phyloP scores from a whole-genome alignment of 2,329 filamentous ascomycete genomes.

The Pyricularia grisea region DNA sequence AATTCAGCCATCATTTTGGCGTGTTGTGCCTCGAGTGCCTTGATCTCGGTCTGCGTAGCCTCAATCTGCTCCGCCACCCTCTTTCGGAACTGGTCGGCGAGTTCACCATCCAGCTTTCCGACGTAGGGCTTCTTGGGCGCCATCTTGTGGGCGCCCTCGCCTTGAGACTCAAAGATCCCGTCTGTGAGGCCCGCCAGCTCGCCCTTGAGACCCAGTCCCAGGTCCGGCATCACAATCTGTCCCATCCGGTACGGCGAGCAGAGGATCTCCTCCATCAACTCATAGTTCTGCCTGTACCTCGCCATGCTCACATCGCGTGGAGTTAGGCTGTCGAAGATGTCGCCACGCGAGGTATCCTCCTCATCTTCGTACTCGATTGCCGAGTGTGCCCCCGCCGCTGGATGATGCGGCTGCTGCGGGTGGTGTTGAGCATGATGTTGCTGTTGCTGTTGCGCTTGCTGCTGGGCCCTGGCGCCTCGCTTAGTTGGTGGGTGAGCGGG shows the following conservation, averaged over 20 bases:
- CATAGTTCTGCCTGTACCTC: constrained; percentile 89
- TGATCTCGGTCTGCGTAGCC: constrained; percentile 71
- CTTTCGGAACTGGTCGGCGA: constrained; percentile 75
- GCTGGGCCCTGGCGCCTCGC: constrained; percentile 22
- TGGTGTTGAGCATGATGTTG: constrained; percentile 1
- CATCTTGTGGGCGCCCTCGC: constrained; percentile 34
- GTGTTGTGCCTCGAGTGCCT: constrained; percentile 74
- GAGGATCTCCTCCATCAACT: constrained; percentile 98
- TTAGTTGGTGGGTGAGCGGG: constrained; percentile 42
- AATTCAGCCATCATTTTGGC: constrained; percentile 66
- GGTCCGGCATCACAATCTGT: constrained; percentile 78
- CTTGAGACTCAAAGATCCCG: constrained; percentile 67
- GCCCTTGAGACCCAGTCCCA: constrained; percentile 77
- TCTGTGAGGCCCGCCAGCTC: constrained; percentile 74
- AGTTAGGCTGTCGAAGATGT: constrained; percentile 82
- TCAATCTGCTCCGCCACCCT: constrained; percentile 64
- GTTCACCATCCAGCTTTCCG: constrained; percentile 60
- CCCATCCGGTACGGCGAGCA: constrained; percentile 79
- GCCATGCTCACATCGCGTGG: constrained; percentile 81
- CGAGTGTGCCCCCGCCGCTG: constrained; percentile 8
- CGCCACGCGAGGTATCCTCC: constrained; percentile 78
- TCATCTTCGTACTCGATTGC: constrained; percentile 60
- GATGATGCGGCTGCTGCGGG: background rate
- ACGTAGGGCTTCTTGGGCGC: constrained; percentile 50
- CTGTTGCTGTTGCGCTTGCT: constrained; percentile 8